Percentiles rank a stretch among this genome's conserved stretches.
Conservation (phyloP, 2,329 filamentous ascomycete species). For the Coniochaeta sp. region DNA sequence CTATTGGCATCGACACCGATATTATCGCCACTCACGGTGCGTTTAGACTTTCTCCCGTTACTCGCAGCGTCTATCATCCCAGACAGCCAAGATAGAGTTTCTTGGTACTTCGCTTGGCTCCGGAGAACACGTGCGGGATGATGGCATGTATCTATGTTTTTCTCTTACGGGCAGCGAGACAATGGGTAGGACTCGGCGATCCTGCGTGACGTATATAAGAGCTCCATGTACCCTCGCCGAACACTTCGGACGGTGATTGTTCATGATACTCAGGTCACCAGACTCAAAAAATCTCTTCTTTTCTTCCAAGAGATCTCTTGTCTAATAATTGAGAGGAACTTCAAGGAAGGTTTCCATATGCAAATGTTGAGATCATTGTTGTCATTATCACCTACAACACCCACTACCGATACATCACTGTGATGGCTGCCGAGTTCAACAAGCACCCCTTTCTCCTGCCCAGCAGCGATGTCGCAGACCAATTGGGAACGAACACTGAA, state of each 20-base stretch:
- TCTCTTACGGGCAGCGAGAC: neutral
- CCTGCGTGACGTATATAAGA: neutral
- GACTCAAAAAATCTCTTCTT: neutral
- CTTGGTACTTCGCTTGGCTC: neutral
- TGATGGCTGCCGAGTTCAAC: slow-evolving; percentile 41
- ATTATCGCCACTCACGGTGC: neutral
- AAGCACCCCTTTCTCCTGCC: slow-evolving; percentile 56
- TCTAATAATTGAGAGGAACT: neutral
- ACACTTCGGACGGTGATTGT: neutral
- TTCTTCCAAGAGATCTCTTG: neutral
- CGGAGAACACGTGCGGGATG: neutral
- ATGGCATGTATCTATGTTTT: neutral
- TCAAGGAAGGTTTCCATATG: neutral
- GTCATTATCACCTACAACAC: slow-evolving; percentile 6
- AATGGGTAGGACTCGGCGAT: neutral
- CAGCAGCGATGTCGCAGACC: slow-evolving; percentile 53
- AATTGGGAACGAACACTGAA: slow-evolving; percentile 57
- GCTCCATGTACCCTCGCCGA: neutral
- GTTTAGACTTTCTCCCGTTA: neutral
- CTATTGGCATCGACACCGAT: neutral
- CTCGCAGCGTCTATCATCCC: neutral
- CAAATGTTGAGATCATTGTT: slow-evolving; percentile 2
- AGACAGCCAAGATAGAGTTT: slow-evolving; percentile 4
- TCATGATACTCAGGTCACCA: neutral
- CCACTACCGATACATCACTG: slow-evolving; percentile 9